A percentile compares a stretch with the other conserved stretches of the same genome.
Evolutionary conservation across 805 yeast genomes (phyloP).

Genomic region (Sugiyamaella americana): DNA sequence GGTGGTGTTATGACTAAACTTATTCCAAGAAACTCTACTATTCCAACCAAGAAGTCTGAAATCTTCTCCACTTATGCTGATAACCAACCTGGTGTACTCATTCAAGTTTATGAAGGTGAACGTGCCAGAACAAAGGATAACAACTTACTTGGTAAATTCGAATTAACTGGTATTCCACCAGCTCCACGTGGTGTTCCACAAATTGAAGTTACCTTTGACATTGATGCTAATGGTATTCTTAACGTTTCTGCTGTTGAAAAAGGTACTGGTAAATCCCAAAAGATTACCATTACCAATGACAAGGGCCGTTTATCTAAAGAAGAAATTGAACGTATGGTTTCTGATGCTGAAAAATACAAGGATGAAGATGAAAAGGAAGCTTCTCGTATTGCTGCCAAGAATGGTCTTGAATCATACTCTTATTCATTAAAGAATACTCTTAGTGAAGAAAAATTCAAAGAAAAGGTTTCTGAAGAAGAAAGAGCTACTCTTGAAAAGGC

Average conservation of each 20-base stretch:
- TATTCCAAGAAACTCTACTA: conserved; percentile 96
- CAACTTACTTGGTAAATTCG: conserved; percentile 95
- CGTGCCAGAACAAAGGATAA: conserved; percentile 94
- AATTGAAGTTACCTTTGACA: conserved; percentile 94
- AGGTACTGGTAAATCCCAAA: conserved; percentile 96
- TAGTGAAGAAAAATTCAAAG: conserved; percentile 68
- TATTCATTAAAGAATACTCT: conserved; percentile 85
- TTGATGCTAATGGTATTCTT: conserved; percentile 96
- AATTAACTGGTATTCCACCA: conserved; percentile 93
- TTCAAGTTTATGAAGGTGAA: conserved; percentile 98
- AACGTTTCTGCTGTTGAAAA: conserved; percentile 95
- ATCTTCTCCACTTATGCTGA: conserved; percentile 95
- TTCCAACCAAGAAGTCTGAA: conserved; percentile 97
- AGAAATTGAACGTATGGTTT: conserved; percentile 95
- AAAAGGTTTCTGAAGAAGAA: conserved; percentile 66
- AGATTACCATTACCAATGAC: conserved; percentile 97
- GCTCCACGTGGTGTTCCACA: conserved; percentile 99
- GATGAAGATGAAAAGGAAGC: conserved; percentile 96
- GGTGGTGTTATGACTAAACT: conserved; percentile 99
- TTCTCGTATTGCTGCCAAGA: conserved; percentile 86
- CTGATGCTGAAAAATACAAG: conserved; percentile 96
- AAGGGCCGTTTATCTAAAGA: conserved; percentile 98
- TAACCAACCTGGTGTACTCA: conserved; percentile 97
- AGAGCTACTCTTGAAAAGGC: conserved; percentile 66
- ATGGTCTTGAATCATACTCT: conserved; percentile 91